Evolutionary conservation across 768 basidiomycete species (phyloP).

Genomic region (Tulasnella sp.): DNA sequence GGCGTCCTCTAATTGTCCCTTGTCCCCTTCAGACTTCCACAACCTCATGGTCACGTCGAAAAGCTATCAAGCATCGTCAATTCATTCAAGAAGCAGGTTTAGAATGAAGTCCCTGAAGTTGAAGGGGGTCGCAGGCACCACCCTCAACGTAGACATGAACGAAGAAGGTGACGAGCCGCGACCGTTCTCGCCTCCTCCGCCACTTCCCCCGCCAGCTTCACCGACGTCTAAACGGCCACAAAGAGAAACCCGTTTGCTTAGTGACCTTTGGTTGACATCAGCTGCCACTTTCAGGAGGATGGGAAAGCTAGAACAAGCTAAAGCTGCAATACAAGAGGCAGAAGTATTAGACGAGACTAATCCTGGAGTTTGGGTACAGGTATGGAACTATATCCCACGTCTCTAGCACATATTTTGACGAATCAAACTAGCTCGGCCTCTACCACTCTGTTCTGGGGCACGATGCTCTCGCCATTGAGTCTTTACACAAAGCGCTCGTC

Average conservation of each 20-base stretch:
- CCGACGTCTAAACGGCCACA: conserved; percentile 42
- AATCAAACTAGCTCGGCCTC: conserved; percentile 58
- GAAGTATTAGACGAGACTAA: conserved; percentile 84
- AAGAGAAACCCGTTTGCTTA: conserved; percentile 64
- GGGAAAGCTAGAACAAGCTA: conserved; percentile 85
- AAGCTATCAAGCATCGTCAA: conserved; percentile 73
- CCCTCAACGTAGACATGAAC: conserved; percentile 3
- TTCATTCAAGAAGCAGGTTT: conserved; percentile 63
- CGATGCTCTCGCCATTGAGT: conserved; percentile 61
- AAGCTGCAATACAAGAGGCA: conserved; percentile 90
- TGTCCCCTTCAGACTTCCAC: conserved; percentile 56
- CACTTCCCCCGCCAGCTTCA: conserved; percentile 46
- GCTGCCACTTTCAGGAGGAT: conserved; percentile 89
- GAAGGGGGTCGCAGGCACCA: background rate
- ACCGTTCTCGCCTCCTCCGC: conserved; percentile 37
- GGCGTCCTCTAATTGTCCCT: background rate
- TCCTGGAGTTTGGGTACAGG: conserved; percentile 92
- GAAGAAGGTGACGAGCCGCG: conserved; percentile 19
- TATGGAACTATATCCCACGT: conserved; percentile 39
- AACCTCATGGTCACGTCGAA: conserved; percentile 54
- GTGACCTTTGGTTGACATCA: conserved; percentile 88
- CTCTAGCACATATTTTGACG: background rate
- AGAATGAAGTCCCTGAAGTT: conserved; percentile 23
- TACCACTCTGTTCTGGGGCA: conserved; percentile 61
- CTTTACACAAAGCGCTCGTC: conserved; percentile 86